Evolutionary conservation across 306 rosid genomes (phyloP).

Genomic region (Casuarina cunninghamiana): DNA sequence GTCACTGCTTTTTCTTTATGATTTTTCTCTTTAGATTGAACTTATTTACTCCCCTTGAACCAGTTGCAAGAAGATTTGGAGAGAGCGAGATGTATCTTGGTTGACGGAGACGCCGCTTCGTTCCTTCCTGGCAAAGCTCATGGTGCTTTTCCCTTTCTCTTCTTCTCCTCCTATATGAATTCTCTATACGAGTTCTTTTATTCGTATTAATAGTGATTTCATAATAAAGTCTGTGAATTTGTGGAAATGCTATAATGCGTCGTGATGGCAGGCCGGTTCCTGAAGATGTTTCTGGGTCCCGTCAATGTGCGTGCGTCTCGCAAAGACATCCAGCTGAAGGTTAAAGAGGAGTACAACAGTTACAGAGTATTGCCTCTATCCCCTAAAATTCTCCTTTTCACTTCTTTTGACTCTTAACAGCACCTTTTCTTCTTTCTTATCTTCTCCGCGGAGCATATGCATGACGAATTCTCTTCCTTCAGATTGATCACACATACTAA

Average conservation of each 20-base stretch:
- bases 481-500: not conserved
- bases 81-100: slow-evolving; percentile 68
- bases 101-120: slow-evolving; percentile 83
- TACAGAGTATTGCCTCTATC: slow-evolving; percentile 56
- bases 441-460: not conserved
- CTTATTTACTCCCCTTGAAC: not conserved
- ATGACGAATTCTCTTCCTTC: not conserved
- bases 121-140: slow-evolving; percentile 75
- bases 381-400: not conserved
- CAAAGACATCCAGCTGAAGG: slow-evolving; percentile 90
- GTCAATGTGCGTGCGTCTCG: slow-evolving; percentile 84
- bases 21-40: not conserved
- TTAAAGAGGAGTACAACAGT: slow-evolving; percentile 95
- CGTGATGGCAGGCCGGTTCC: slow-evolving; percentile 56
- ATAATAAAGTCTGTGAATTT: not conserved
- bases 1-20: not conserved
- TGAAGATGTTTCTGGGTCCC: slow-evolving; percentile 96
- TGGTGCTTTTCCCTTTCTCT: slow-evolving; percentile 39
- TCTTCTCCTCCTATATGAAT: not conserved
- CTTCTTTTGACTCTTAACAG: not conserved
- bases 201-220: not conserved
- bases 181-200: not conserved
- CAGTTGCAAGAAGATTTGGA: slow-evolving; percentile 91
- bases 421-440: not conserved
- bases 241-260: not conserved